phyloP scores from a whole-genome alignment of 257 asterid genomes.

The Nicotiana knightiana region DNA sequence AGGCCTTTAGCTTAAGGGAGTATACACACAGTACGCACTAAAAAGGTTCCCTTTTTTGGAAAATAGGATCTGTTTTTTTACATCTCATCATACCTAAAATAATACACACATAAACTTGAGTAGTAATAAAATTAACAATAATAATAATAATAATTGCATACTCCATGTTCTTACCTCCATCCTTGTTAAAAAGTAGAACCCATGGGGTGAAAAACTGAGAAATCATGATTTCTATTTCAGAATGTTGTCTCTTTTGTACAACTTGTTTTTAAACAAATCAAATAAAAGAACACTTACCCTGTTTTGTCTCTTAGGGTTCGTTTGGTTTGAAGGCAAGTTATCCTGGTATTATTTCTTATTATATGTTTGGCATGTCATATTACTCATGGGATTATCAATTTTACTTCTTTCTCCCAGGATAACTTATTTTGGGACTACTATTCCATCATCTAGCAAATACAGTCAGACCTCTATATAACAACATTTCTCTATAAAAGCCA shows the following conservation, averaged over 20 bases:
- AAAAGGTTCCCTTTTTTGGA: constrained; percentile 39
- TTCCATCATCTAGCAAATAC: no score
- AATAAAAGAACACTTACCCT: constrained; percentile 45
- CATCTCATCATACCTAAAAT: constrained; percentile 25
- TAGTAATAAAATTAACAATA: constrained; percentile 3
- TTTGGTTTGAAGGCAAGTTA: no score
- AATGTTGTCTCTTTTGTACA: constrained; percentile 55
- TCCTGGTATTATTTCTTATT: no score
- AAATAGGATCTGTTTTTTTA: constrained; percentile 40
- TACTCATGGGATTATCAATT: no score
- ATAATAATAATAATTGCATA: not conserved
- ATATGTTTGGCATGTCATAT: no score
- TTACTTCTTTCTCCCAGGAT: no score
- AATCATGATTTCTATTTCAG: constrained; percentile 60
- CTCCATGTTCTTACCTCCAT: constrained; percentile 17
- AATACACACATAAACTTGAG: constrained; percentile 2
- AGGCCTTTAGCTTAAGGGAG: constrained; percentile 18
- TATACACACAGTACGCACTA: not conserved
- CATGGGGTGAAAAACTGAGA: constrained; percentile 4
- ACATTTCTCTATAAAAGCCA: no score
- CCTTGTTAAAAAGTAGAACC: constrained; percentile 3
- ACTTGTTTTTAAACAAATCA: constrained; percentile 53
- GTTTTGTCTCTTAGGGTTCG: constrained; percentile 41
- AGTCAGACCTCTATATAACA: no score
- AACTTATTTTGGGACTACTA: no score